phyloP scores from a whole-genome alignment of 202 grass and related monocot species.

The Hordeum pubiflorum region DNA sequence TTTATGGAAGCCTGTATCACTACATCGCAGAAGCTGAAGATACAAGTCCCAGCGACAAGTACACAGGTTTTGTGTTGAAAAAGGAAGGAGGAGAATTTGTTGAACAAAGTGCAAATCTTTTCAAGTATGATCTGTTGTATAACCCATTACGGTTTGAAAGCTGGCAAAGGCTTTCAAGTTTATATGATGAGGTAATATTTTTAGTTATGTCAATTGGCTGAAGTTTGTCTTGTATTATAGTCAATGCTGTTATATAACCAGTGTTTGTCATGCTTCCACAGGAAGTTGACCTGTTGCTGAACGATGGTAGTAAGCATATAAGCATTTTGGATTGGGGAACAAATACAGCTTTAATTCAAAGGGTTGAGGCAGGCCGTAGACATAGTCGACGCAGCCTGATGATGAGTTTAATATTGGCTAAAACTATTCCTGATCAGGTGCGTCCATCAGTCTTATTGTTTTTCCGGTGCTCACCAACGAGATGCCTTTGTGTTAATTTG shows the following conservation, averaged over 20 bases:
- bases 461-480: slow-evolving; percentile 13
- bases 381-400: slow-evolving; percentile 76
- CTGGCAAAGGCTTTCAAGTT: slow-evolving; percentile 88
- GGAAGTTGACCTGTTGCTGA: slow-evolving; percentile 94
- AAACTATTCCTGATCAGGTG: slow-evolving; percentile 54
- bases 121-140: slow-evolving; percentile 95
- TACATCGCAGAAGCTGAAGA: slow-evolving; percentile 85
- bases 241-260: slow-evolving; percentile 17
- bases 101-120: slow-evolving; percentile 84
- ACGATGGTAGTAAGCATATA: slow-evolving; percentile 96
- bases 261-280: slow-evolving; percentile 26
- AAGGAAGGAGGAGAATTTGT: slow-evolving; percentile 97
- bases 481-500: slow-evolving; percentile 8
- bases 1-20: slow-evolving; percentile 90
- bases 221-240: slow-evolving; percentile 27
- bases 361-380: slow-evolving; percentile 82
- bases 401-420: slow-evolving; percentile 66
- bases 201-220: slow-evolving; percentile 19
- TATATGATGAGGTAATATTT: slow-evolving; percentile 91
- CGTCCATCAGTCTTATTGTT: not conserved
- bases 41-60: slow-evolving; percentile 84
- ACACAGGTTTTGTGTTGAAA: slow-evolving; percentile 95
- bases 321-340: slow-evolving; percentile 86
- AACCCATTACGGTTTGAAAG: slow-evolving; percentile 79
- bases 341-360: slow-evolving; percentile 60